These are phyloP conservation scores for Fusarium buharicum DNA, from an alignment of 2,329 filamentous ascomycete species.

Conservation along the genomic window DNA sequence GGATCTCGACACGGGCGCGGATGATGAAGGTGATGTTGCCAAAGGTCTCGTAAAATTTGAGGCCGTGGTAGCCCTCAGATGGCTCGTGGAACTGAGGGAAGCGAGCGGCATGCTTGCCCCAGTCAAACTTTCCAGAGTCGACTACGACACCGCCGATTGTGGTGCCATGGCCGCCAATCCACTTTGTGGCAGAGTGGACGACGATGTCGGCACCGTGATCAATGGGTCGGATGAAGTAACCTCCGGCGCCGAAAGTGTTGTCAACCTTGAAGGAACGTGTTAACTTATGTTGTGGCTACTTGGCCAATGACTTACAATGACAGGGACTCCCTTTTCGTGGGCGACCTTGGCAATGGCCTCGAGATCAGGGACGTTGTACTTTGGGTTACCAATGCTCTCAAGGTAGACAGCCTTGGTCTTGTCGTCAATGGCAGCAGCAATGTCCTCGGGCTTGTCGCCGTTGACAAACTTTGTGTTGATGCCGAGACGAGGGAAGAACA, in stretches of 20 bases:
- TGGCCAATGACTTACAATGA: constrained; percentile 61
- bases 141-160: constrained; percentile 88
- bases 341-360: constrained; percentile 86
- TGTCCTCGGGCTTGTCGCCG: constrained; percentile 81
- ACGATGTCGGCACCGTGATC: constrained; percentile 93
- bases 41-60: constrained; percentile 95
- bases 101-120: constrained; percentile 82
- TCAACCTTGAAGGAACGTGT: constrained; percentile 68
- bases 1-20: constrained; percentile 86
- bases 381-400: constrained; percentile 93
- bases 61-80: constrained; percentile 87
- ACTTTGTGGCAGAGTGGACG: constrained; percentile 94
- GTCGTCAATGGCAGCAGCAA: constrained; percentile 86
- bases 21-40: constrained; percentile 84
- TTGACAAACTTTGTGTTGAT: constrained; percentile 89
- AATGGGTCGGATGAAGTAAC: constrained; percentile 87
- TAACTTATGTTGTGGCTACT: neutral
- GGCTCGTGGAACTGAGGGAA: constrained; percentile 96
- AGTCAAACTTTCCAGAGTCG: constrained; percentile 93
- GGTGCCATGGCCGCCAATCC: constrained; percentile 96
- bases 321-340: constrained; percentile 72
- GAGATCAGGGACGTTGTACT: constrained; percentile 92
- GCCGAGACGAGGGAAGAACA: constrained; percentile 85
- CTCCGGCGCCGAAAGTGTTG: constrained; percentile 95
- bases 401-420: constrained; percentile 93